These are phyloP conservation scores for Kuraishia borneana DNA, from an alignment of 805 yeast genomes.

Conservation along the genomic window DNA sequence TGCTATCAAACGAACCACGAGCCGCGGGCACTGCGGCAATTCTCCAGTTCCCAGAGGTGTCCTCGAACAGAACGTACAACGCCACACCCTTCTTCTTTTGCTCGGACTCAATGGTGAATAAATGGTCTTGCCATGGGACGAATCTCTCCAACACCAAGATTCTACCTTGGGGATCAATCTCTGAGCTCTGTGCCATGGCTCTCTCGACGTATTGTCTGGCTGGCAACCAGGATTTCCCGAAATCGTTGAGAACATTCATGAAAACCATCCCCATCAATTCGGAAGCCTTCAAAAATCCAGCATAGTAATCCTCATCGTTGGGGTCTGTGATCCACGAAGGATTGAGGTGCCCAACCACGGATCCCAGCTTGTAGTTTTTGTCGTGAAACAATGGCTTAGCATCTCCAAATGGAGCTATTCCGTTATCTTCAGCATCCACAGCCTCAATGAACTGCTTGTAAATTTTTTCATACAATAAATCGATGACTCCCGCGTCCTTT, in stretches of 20 bases:
- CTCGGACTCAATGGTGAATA: slow-evolving; percentile 60
- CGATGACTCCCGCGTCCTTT: slow-evolving; percentile 31
- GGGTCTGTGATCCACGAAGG: slow-evolving; percentile 76
- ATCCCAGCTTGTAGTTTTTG: slow-evolving; percentile 64
- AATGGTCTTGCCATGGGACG: slow-evolving; percentile 94
- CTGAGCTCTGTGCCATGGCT: slow-evolving; percentile 54
- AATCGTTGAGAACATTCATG: slow-evolving; percentile 48
- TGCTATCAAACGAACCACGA: slow-evolving; percentile 67
- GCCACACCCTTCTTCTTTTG: slow-evolving; percentile 42
- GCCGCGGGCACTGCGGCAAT: slow-evolving; percentile 86
- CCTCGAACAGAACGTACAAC: slow-evolving; percentile 72
- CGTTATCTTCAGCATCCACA: slow-evolving; percentile 93
- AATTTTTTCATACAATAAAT: slow-evolving; percentile 60
- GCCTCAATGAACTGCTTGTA: slow-evolving; percentile 85
- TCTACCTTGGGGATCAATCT: slow-evolving; percentile 59
- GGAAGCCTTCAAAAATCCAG: slow-evolving; percentile 58
- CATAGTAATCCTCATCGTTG: slow-evolving; percentile 56
- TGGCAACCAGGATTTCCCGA: slow-evolving; percentile 85
- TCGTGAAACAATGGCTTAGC: slow-evolving; percentile 58
- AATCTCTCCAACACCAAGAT: slow-evolving; percentile 64
- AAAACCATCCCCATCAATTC: slow-evolving; percentile 79
- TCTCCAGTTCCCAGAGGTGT: slow-evolving; percentile 68
- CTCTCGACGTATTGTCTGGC: slow-evolving; percentile 67
- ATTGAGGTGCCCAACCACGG: slow-evolving; percentile 67
- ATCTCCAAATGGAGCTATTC: slow-evolving; percentile 59